Conservation (phyloP, 2,329 filamentous ascomycete species). For the Apiospora aurea region DNA sequence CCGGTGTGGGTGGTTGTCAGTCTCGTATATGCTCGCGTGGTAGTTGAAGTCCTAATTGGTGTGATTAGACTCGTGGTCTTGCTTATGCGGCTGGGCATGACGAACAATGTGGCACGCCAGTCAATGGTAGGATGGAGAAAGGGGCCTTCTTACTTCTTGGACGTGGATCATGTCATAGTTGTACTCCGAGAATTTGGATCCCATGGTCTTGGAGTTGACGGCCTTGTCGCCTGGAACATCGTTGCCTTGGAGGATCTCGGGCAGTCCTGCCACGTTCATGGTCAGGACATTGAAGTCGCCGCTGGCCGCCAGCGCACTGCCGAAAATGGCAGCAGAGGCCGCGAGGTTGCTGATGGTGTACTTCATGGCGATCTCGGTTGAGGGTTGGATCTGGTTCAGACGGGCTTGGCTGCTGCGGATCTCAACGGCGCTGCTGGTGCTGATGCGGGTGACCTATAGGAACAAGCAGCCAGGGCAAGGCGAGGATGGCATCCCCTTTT, state of each 20-base stretch:
- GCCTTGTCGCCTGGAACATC: slow-evolving; percentile 68
- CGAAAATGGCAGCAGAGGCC: slow-evolving; percentile 24
- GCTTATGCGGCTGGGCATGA: background rate
- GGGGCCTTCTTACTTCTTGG: slow-evolving; percentile 58
- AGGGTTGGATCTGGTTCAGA: background rate
- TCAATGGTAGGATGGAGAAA: slow-evolving; percentile 23
- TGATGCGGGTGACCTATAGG: background rate
- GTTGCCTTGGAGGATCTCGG: slow-evolving; percentile 60
- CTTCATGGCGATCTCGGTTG: slow-evolving; percentile 22
- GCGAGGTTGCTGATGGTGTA: slow-evolving; percentile 19
- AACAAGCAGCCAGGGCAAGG: background rate
- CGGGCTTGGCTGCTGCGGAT: background rate
- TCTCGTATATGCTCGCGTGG: slow-evolving; percentile 67
- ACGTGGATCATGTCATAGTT: slow-evolving; percentile 69
- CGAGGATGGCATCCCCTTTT: slow-evolving; percentile 4
- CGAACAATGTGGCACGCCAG: background rate
- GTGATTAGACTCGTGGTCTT: background rate
- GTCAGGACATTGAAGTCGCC: slow-evolving; percentile 41
- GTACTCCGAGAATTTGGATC: slow-evolving; percentile 61
- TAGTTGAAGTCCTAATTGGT: slow-evolving; percentile 67
- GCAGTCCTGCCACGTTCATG: slow-evolving; percentile 43
- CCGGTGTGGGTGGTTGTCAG: slow-evolving; percentile 64
- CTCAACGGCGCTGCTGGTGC: slow-evolving; percentile 1
- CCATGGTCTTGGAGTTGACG: slow-evolving; percentile 63
- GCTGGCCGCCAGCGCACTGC: slow-evolving; percentile 27